Percentiles rank a stretch among this genome's conserved stretches.
These are phyloP conservation scores for Biscogniauxia marginata DNA, from an alignment of 2,329 filamentous ascomycete genomes.

Conservation along the genomic window DNA sequence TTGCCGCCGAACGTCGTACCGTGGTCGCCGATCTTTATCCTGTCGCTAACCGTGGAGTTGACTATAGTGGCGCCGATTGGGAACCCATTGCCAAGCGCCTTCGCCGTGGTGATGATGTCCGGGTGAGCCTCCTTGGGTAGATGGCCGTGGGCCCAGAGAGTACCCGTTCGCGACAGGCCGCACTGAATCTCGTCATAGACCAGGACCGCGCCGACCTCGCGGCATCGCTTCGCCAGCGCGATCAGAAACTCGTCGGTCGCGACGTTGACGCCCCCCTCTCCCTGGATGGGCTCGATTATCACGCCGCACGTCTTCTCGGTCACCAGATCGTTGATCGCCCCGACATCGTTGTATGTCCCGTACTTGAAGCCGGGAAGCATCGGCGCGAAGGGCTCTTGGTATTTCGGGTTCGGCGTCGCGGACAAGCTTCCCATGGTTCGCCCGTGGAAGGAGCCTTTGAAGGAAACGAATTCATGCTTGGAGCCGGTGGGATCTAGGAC, in stretches of 20 bases:
- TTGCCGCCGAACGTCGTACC: conserved; percentile 95
- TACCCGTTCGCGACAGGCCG: conserved; percentile 82
- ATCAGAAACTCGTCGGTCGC: conserved; percentile 80
- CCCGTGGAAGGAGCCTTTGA: conserved; percentile 90
- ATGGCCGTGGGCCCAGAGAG: conserved; percentile 81
- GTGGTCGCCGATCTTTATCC: conserved; percentile 73
- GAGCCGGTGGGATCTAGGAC: conserved; percentile 65
- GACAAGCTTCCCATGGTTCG: conserved; percentile 93
- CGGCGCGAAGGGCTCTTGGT: conserved; percentile 89
- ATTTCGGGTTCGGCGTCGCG: conserved; percentile 97
- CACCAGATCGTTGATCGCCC: conserved; percentile 68
- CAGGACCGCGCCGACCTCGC: conserved; percentile 81
- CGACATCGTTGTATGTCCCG: conserved; percentile 81
- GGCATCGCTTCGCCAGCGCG: conserved; percentile 80
- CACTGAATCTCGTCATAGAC: conserved; percentile 98
- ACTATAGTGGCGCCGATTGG: conserved; percentile 82
- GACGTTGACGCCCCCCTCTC: conserved; percentile 88
- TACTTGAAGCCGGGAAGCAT: conserved; percentile 94
- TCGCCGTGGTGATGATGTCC: conserved; percentile 90
- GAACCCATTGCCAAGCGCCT: conserved; percentile 94
- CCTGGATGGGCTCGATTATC: conserved; percentile 95
- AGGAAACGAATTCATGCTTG: conserved; percentile 87
- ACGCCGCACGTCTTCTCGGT: conserved; percentile 89
- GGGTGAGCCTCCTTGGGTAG: conserved; percentile 79
- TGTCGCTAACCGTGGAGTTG: conserved; percentile 61